Base-by-base conservation (phyloP, 2,329 filamentous ascomycete species). In the Fusarium praegraminearum region DNA sequence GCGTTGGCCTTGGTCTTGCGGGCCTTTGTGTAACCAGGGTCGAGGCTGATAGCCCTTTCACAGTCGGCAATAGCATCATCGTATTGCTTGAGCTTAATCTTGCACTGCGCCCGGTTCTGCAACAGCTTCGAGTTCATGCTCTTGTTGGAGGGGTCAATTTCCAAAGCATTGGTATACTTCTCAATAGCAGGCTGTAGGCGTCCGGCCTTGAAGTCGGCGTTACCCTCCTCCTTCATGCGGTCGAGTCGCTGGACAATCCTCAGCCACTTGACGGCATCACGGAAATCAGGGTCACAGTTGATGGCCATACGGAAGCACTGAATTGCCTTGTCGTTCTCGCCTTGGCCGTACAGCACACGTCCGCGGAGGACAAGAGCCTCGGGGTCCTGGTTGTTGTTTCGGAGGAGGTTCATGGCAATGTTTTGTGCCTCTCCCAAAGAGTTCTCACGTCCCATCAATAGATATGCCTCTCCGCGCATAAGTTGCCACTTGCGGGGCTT, bases 1-100 rank as follows among this genome's bases (percentile, higher is more conserved):
- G 94, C 95, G 79, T 95, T 98, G 65, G 96, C 96, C 79, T 94
- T 93, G 60, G 95, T 97, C 84, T 96, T 97, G 76, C 93, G 91
- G 4, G 95, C 96, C 83, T 98, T 98, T 74, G 87, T 85, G 82
- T 98, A 99, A 41, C 86, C 84, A 2, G 94, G 89, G 73, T 99
- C 96, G 16, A 98, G 87, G 72, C 88, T 85, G 67, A 97, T 86
- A 26, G 96, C 96, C 66, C 88, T 88, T 70, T 95, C 93, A 78
- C 94, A 97, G 82, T 99, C 96, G 13, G 86, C 85, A 70, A 98
- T 91, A 30, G 96, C 94, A 22, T 88, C 87, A 26, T 91, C 89
- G 80, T 90, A 97, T 73, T 94, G 87, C 86, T 96, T 97, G 55
- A 97, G 86, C 84, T 92, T 91, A 63, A 91, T 90, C 69, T 90